These are phyloP conservation scores for Ceratobasidium sp. DNA, from an alignment of 1,284 basidiomycete genomes.

Conservation along the genomic window DNA sequence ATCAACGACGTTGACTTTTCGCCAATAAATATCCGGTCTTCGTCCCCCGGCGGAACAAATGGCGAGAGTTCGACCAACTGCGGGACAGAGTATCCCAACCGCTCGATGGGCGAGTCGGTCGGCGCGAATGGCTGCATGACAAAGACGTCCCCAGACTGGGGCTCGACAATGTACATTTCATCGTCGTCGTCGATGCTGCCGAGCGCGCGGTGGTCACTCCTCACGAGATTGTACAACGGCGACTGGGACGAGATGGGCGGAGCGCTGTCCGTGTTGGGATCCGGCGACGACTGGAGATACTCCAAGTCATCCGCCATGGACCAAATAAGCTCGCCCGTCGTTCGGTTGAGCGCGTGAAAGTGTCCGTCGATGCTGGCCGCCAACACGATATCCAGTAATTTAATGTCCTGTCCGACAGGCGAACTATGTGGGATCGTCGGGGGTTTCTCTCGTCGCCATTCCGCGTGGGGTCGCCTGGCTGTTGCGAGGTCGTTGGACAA, in stretches of 20 bases:
- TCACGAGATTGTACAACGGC: slow-evolving; percentile 64
- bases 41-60: slow-evolving; percentile 74
- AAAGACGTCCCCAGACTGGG: slow-evolving; percentile 88
- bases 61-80: slow-evolving; percentile 89
- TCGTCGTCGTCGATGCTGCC: slow-evolving; percentile 62
- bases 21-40: slow-evolving; percentile 78
- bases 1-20: slow-evolving; percentile 83
- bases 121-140: slow-evolving; percentile 61
- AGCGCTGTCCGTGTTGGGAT: slow-evolving; percentile 47
- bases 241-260: slow-evolving; percentile 54
- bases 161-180: slow-evolving; percentile 90
- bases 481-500: slow-evolving; percentile 23
- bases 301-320: slow-evolving; percentile 69
- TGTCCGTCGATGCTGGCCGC: slow-evolving; percentile 90
- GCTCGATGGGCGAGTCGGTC: slow-evolving; percentile 71
- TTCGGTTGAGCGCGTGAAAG: slow-evolving; percentile 84
- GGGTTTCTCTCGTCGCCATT: slow-evolving; percentile 12
- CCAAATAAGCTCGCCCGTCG: slow-evolving; percentile 78
- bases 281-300: slow-evolving; percentile 45
- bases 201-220: slow-evolving; percentile 63
- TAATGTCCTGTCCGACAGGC: slow-evolving; percentile 53
- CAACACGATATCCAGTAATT: slow-evolving; percentile 77
- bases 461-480: not conserved
- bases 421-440: slow-evolving; percentile 4
- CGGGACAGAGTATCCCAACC: slow-evolving; percentile 82